Base-by-base conservation (phyloP, 2,329 filamentous ascomycete genomes). In the Penicillium sp. region DNA sequence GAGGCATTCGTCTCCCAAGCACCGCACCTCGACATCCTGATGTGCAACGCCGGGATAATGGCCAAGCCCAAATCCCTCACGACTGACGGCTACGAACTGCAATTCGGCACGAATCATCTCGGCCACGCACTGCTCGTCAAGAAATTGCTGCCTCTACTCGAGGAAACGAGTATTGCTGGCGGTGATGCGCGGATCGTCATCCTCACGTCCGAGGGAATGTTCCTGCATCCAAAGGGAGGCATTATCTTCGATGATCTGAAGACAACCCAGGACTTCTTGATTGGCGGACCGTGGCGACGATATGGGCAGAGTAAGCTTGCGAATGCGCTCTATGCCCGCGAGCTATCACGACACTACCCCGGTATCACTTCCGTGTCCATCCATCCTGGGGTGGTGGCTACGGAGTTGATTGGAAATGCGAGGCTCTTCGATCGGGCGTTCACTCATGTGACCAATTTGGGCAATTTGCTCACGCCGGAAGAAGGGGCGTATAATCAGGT, bases 231-330 rank as follows among this genome's bases (percentile, higher is more conserved):
- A 53, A 50, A 27, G 2, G 54, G 33, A 2, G 67, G 62, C 3
- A 62, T 68, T 10, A 11, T 50, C 27, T 68, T 69, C 24, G 52
- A 56, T 2, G 31, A 59, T 1, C 27, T 69, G 6, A 46, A 49
- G 2, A 63, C 66, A 7, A 27, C 31, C 0, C 59, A 66, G 27
- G 36, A 62, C 6, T 56, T 60, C 35, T 49, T 39, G 39, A 13
- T 58, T 3, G 55, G 57, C 2, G 73, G 69, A 9, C 31, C 47
- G 11, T 77, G 74, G 70, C 59, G 60, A 5, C 69, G 75, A 14
- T 80, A 80, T 61, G 80, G 77, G 0, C 78, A 81, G 60, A 77
- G 73, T 49, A 83, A 84, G 63, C 68, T 83, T 2, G 82, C 82
- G 0, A 79, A 82, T 59, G 64, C 82, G 4, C 69, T 82, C 2